Evolutionary conservation across 2,329 filamentous ascomycete genomes (phyloP), one percentile per base, ranked within the genome.

Genomic region (Fusarium fujikuroi): DNA sequence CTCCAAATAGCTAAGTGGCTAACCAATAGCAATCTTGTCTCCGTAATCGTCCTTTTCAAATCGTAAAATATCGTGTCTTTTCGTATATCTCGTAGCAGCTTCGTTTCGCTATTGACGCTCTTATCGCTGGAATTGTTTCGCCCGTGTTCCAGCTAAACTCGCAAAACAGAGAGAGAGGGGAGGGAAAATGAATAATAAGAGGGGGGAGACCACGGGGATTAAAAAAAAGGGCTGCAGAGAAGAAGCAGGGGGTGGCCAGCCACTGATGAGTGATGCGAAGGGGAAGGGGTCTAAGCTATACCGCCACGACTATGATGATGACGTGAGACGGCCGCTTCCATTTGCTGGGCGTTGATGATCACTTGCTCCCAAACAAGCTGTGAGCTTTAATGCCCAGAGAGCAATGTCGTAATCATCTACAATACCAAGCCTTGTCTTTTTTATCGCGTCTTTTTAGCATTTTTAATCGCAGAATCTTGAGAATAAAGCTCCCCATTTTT

Each of bases 251-350:
- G 54, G 42, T 28, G 19, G 14, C 44, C 56, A 69, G 60, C 60
- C 64, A 70, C 43, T 56, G 68, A 47, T 50, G 30, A 50, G 47
- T 43, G 63, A 54, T 64, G 42, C 6, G 62, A 67, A 54, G 19
- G 52, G 37, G 37, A 43, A 28, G 37, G n/a, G 43, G 30, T 58
- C 54, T 58, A 49, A 49, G 40, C 54, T 69, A 50, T 54, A 50
- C 63, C 73, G 64, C 70, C 70, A 72, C 72, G 69, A 63, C 60
- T 62, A 47, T 32, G 60, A 73, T 65, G 75, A 76, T 76, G 75
- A 76, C 75, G 75, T 76, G 75, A 76, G 75, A 76, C 54, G 68
- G 43, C 25, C 57, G 60, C 37, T 49, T 62, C 66, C 53, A 69
- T 64, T 58, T 52, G 73, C 70, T 61, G 64, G 68, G 30, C 52